Percentiles rank a stretch among this genome's conserved stretches.
phyloP scores from a whole-genome alignment of 75 land plant genomes.

The Cunninghamia lanceolata region DNA sequence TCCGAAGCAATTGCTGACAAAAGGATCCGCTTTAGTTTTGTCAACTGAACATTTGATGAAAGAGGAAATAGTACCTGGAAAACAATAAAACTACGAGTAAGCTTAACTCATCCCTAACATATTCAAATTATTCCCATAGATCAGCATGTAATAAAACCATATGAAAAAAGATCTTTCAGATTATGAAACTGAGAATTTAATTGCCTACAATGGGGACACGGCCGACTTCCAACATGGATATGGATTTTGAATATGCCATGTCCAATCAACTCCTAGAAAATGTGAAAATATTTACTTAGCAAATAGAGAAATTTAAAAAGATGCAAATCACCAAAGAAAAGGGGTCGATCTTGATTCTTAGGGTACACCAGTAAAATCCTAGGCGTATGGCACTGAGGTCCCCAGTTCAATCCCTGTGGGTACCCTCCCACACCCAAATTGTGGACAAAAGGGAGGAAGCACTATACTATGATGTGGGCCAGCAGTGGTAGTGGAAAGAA shows the following conservation, averaged over 20 bases:
- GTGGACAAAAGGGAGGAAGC: background rate
- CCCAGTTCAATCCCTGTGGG: background rate
- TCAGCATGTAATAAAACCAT: background rate
- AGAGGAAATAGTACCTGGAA: conserved; percentile 31
- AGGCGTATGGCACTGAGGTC: background rate
- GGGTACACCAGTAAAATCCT: background rate
- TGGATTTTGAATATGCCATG: background rate
- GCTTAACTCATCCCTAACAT: background rate
- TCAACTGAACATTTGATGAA: conserved; percentile 28
- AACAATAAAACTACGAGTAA: background rate
- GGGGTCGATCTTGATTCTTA: background rate
- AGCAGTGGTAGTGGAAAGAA: background rate
- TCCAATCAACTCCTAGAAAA: background rate
- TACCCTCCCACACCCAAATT: background rate
- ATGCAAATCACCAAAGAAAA: background rate
- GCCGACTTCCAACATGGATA: background rate
- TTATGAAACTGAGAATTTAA: background rate
- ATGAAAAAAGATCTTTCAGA: background rate
- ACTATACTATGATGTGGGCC: background rate
- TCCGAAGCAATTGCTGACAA: conserved; percentile 18
- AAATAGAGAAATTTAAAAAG: background rate
- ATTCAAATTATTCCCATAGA: background rate
- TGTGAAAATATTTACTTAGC: no score
- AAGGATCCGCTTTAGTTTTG: conserved; percentile 18
- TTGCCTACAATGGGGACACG: background rate